Evolutionary conservation across 164 flowering plant genomes (phyloP).

Genomic region (Euptelea pleiosperma): DNA sequence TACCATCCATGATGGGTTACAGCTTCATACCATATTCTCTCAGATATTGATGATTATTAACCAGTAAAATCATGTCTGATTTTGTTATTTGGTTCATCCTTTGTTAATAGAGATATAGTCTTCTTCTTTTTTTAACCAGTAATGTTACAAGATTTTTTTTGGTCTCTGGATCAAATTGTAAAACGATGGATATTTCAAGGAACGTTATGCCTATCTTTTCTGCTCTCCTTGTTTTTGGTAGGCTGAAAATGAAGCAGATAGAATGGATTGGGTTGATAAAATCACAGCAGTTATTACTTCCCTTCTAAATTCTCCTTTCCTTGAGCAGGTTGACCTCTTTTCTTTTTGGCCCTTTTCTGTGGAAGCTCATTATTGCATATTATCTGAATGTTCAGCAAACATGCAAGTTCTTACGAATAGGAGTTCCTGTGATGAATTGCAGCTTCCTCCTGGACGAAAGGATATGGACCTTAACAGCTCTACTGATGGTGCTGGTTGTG

Average conservation of each 20-base stretch:
- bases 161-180: not conserved
- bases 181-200: not conserved
- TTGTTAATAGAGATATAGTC: not conserved
- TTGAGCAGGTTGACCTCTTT: slow-evolving; percentile 52
- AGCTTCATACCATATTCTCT: no score
- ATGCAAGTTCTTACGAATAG: slow-evolving; percentile 13
- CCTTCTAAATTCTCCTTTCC: slow-evolving; percentile 68
- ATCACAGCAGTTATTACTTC: slow-evolving; percentile 84
- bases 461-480: slow-evolving; percentile 18
- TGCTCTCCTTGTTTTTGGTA: slow-evolving; percentile 26
- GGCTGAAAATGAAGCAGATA: slow-evolving; percentile 94
- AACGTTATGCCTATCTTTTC: not conserved
- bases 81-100: not conserved
- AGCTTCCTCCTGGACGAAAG: slow-evolving; percentile 29
- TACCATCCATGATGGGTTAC: no score
- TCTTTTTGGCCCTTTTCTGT: not conserved
- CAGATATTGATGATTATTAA: not conserved
- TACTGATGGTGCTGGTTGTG: slow-evolving; percentile 22
- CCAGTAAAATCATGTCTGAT: not conserved
- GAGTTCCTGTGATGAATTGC: slow-evolving; percentile 19
- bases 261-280: slow-evolving; percentile 89
- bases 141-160: not conserved
- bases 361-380: not conserved
- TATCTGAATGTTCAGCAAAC: not conserved
- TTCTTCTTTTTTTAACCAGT: no score